A percentile compares a stretch with the other conserved stretches of the same genome.
Conservation (phyloP, 805 yeast genomes). For the Huiozyma naganishii region DNA sequence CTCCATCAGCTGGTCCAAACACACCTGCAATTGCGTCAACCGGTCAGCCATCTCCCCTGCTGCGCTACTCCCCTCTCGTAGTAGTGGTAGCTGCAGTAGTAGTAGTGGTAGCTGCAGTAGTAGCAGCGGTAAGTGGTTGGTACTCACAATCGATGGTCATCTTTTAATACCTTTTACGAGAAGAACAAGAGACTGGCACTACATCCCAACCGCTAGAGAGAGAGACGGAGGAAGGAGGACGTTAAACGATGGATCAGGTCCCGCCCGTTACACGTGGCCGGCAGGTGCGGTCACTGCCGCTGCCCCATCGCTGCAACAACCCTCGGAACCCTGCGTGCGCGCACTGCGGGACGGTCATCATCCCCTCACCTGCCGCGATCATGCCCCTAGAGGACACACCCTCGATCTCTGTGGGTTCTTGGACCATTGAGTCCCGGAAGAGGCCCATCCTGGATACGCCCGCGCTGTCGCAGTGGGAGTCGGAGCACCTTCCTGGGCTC, state of each 20-base stretch:
- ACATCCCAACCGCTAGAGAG: slow-evolving; percentile 47
- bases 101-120: no score
- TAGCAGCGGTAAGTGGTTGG: no score
- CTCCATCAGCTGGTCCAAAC: slow-evolving; percentile 70
- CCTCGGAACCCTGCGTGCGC: slow-evolving; percentile 39
- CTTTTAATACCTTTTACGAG: no score
- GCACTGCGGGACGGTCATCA: slow-evolving; percentile 61
- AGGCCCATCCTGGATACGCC: slow-evolving; percentile 65
- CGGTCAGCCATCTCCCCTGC: slow-evolving; percentile 58
- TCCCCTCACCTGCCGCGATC: slow-evolving; percentile 65
- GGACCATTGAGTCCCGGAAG: slow-evolving; percentile 67
- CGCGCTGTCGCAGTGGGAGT: slow-evolving; percentile 61
- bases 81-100: no score
- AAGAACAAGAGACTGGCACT: slow-evolving; percentile 24
- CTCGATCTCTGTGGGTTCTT: slow-evolving; percentile 53
- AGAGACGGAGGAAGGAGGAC: slow-evolving; percentile 46
- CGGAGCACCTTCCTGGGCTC: slow-evolving; percentile 43
- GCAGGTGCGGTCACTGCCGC: slow-evolving; percentile 1
- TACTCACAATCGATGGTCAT: no score
- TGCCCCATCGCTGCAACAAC: slow-evolving; percentile 13
- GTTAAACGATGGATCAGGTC: slow-evolving; percentile 27
- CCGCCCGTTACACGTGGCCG: neutral
- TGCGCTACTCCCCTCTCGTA: neutral
- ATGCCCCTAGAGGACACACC: slow-evolving; percentile 57
- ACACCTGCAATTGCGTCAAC: slow-evolving; percentile 78